These are phyloP conservation scores for Cryphonectria radicalis DNA, from an alignment of 2,329 filamentous ascomycete genomes.

Conservation along the genomic window DNA sequence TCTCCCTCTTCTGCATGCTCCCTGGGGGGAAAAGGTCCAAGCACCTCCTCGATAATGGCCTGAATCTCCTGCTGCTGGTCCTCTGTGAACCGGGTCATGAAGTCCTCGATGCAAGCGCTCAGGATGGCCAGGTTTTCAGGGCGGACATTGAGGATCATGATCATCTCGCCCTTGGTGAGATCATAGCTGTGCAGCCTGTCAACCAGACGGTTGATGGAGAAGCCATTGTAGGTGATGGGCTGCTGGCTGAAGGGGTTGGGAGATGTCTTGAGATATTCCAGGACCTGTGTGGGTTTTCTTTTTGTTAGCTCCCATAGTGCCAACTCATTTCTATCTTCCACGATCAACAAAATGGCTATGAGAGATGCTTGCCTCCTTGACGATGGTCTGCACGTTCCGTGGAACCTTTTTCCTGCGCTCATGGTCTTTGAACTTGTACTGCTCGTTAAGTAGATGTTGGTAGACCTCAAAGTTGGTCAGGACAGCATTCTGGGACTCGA, in stretches of 20 bases:
- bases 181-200: conserved; percentile 59
- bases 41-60: conserved; percentile 57
- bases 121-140: conserved; percentile 61
- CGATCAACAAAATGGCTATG: neutral
- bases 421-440: conserved; percentile 54
- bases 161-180: conserved; percentile 68
- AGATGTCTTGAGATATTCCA: conserved; percentile 61
- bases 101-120: conserved; percentile 68
- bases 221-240: conserved; percentile 56
- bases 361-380: conserved; percentile 62
- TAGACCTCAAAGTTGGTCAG: conserved; percentile 77
- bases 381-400: conserved; percentile 62
- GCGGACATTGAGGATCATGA: conserved; percentile 71
- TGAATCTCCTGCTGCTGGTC: conserved; percentile 64
- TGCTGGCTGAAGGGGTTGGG: conserved; percentile 61
- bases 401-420: conserved; percentile 45
- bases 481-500: conserved; percentile 71
- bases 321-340: neutral
- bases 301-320: conserved; percentile 19
- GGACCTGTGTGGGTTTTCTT: conserved; percentile 48
- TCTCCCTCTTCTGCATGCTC: conserved; percentile 32
- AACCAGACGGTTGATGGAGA: conserved; percentile 58
- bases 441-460: conserved; percentile 63
- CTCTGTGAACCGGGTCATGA: conserved; percentile 62
- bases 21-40: conserved; percentile 53